Evolutionary conservation across 176 grass and related monocot species (phyloP).

Genomic region (Guadua angustifolia): DNA sequence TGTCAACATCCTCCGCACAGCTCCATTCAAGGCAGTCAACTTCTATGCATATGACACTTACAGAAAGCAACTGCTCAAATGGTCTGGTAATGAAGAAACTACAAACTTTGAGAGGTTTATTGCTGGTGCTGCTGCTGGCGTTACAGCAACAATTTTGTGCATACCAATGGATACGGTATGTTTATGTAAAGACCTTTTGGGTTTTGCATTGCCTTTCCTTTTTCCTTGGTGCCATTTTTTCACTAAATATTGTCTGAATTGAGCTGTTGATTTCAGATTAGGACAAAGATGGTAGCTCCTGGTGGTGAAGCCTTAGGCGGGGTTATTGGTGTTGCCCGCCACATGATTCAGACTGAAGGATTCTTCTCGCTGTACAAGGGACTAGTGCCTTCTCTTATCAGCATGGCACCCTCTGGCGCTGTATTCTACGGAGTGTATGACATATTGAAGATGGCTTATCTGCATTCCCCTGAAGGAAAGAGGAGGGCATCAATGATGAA

Average conservation of each 20-base stretch:
- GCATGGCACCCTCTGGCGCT: conserved; percentile 98
- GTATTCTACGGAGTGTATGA: conserved; percentile 98
- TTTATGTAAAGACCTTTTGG: conserved; percentile 15
- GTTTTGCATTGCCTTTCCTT: not conserved
- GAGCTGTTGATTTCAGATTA: conserved; percentile 71
- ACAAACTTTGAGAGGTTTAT: conserved; percentile 97
- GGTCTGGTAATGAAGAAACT: conserved; percentile 88
- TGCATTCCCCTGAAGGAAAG: conserved; percentile 78
- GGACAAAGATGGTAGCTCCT: conserved; percentile 94
- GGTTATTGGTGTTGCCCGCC: conserved; percentile 79
- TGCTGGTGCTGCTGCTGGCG: conserved; percentile 82
- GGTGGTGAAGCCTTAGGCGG: conserved; percentile 94
- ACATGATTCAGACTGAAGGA: conserved; percentile 92
- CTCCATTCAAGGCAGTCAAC: conserved; percentile 96
- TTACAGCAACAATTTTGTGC: conserved; percentile 85
- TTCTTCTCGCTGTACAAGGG: conserved; percentile 97
- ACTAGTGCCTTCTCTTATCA: conserved; percentile 87
- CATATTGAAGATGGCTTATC: conserved; percentile 88
- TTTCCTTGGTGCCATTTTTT: not conserved
- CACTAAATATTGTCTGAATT: conserved; percentile 13
- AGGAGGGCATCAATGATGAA: conserved; percentile 64
- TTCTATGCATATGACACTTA: conserved; percentile 97
- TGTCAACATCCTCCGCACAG: conserved; percentile 94
- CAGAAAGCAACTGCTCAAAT: conserved; percentile 77
- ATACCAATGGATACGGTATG: conserved; percentile 98